Conservation (phyloP, 2,329 filamentous ascomycete genomes). For the Lachnum nothofagi region DNA sequence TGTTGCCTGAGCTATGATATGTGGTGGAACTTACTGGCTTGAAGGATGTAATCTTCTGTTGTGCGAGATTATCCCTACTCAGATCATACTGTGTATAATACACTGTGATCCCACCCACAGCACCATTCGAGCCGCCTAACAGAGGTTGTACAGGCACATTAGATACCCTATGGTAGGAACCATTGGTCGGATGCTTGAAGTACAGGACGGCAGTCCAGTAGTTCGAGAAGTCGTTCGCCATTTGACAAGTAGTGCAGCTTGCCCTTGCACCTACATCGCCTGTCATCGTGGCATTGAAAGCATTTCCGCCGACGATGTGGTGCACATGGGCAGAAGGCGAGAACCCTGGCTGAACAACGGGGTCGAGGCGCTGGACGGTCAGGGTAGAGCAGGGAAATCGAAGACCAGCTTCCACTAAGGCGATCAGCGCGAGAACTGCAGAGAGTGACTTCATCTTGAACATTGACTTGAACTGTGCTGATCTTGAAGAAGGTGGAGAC, state of each 20-base stretch:
- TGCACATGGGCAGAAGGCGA: constrained; percentile 15
- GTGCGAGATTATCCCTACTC: constrained; percentile 10
- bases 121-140: background rate
- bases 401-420: constrained; percentile 12
- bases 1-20: background rate
- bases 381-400: constrained; percentile 18
- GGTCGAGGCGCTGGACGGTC: constrained; percentile 17
- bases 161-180: constrained; percentile 16
- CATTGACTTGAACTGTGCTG: no score
- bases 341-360: constrained; percentile 16
- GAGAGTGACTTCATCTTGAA: constrained; percentile 14
- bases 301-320: constrained; percentile 19
- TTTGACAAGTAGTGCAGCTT: constrained; percentile 20
- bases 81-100: constrained; percentile 20
- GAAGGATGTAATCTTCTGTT: constrained; percentile 15
- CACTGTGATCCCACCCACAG: constrained; percentile 16
- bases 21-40: constrained; percentile 13
- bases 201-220: constrained; percentile 30
- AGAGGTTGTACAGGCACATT: constrained; percentile 10
- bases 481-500: no score
- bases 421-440: constrained; percentile 5
- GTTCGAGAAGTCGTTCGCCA: constrained; percentile 22
- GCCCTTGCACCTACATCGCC: constrained; percentile 15
- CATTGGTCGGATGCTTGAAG: constrained; percentile 19
- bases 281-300: constrained; percentile 16